phyloP scores from a whole-genome alignment of 2,329 filamentous ascomycete species.

The Fusarium sp. region DNA sequence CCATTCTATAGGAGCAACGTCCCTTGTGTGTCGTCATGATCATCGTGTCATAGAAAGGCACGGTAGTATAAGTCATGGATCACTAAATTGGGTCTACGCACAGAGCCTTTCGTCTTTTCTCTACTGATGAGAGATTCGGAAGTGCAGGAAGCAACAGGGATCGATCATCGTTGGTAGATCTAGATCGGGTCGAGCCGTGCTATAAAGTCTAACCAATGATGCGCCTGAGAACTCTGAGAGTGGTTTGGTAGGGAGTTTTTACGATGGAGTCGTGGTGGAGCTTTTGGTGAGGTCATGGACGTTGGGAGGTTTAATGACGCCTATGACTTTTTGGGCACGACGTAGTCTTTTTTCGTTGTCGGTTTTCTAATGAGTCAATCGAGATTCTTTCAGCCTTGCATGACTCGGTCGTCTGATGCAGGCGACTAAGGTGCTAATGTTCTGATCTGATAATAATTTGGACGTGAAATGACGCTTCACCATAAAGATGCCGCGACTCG shows the following conservation, averaged over 20 bases:
- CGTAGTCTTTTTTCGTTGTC: not conserved
- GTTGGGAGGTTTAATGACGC: not conserved
- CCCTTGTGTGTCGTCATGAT: not conserved
- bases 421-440: not conserved
- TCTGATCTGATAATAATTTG: not conserved
- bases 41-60: slow-evolving; percentile 6
- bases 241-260: not conserved
- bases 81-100: not conserved
- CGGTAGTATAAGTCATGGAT: not conserved
- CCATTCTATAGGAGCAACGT: not conserved
- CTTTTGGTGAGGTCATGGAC: slow-evolving; percentile 2
- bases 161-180: slow-evolving; percentile 3
- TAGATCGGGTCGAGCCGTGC: not conserved
- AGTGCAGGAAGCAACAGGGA: not conserved
- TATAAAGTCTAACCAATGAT: not conserved
- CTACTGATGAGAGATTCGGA: not conserved
- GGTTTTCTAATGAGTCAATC: no score
- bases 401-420: not conserved
- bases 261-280: slow-evolving; percentile 1
- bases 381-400: not conserved
- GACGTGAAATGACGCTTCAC: no score
- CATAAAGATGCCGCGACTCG: not conserved
- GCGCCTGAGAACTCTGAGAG: no score
- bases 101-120: not conserved
- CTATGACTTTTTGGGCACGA: not conserved